These are phyloP conservation scores for Magnolia kwangsiensis DNA, from an alignment of 164 flowering plant genomes.

Conservation along the genomic window DNA sequence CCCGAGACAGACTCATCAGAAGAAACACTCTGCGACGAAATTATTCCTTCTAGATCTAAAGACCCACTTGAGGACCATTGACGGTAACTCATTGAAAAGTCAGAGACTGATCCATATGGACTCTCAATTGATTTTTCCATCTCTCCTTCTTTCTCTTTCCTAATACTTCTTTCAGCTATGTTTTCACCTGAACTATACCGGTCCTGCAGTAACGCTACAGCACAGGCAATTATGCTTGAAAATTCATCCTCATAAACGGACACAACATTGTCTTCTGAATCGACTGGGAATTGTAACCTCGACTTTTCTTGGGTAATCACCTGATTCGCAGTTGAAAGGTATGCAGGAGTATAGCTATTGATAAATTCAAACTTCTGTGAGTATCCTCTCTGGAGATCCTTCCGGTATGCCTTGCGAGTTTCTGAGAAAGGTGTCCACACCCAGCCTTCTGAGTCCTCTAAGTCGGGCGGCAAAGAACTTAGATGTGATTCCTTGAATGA, in stretches of 20 bases:
- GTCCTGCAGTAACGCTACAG: slow-evolving; percentile 56
- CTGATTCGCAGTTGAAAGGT: slow-evolving; percentile 36
- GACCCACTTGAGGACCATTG: slow-evolving; percentile 45
- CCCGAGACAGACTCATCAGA: slow-evolving; percentile 49
- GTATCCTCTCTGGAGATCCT: slow-evolving; percentile 42
- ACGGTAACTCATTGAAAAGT: slow-evolving; percentile 28
- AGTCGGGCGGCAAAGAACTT: slow-evolving; percentile 15
- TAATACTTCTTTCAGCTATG: slow-evolving; percentile 21
- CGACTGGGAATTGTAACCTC: slow-evolving; percentile 62
- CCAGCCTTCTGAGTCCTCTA: slow-evolving; percentile 41
- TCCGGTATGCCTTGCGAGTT: slow-evolving; percentile 38
- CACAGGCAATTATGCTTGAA: slow-evolving; percentile 86
- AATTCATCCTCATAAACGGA: slow-evolving; percentile 76
- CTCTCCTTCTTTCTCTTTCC: slow-evolving; percentile 24
- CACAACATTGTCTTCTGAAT: slow-evolving; percentile 46
- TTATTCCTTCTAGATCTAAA: slow-evolving; percentile 43
- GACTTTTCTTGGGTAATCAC: slow-evolving; percentile 59
- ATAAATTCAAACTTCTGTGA: slow-evolving; percentile 47
- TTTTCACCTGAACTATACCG: slow-evolving; percentile 20
- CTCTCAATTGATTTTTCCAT: slow-evolving; percentile 20
- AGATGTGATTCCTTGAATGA: slow-evolving; percentile 1
- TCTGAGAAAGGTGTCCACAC: slow-evolving; percentile 70
- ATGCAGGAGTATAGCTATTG: slow-evolving; percentile 26
- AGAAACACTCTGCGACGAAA: not conserved
- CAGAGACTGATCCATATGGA: slow-evolving; percentile 27